Conservation (phyloP, 768 basidiomycete genomes). For the Thelephora ganbajun region DNA sequence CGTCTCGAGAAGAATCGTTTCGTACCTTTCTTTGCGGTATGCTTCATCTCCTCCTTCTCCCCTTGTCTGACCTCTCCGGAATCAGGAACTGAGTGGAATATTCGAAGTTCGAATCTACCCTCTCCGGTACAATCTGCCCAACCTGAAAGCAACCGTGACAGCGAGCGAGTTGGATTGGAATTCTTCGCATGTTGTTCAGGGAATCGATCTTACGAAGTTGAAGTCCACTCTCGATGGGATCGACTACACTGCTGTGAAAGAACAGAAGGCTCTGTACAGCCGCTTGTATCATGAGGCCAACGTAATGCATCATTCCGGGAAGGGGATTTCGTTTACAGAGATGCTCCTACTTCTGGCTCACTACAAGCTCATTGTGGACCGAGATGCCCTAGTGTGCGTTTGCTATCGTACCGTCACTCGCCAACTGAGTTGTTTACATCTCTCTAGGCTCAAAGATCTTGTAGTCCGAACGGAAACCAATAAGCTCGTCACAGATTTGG, state of each 20-base stretch:
- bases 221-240: conserved; percentile 43
- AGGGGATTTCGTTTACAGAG: conserved; percentile 81
- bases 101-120: conserved; percentile 87
- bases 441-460: conserved; percentile 63
- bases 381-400: conserved; percentile 75
- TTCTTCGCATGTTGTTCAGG: conserved; percentile 26
- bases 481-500: conserved; percentile 67
- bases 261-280: conserved; percentile 56
- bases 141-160: conserved; percentile 35
- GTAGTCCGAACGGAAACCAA: conserved; percentile 63
- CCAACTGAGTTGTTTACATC: conserved; percentile 5
- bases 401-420: neutral
- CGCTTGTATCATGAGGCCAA: conserved; percentile 80
- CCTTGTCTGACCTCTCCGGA: conserved; percentile 1
- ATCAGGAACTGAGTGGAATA: conserved; percentile 66
- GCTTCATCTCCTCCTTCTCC: conserved; percentile 15
- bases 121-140: conserved; percentile 42
- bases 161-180: conserved; percentile 17
- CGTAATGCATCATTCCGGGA: conserved; percentile 52
- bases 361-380: conserved; percentile 83
- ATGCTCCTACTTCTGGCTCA: conserved; percentile 85
- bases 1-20: conserved; percentile 59
- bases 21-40: conserved; percentile 69
- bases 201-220: conserved; percentile 53
- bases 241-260: conserved; percentile 48